phyloP scores from a whole-genome alignment of 805 yeast genomes.

The Ogataea paraovalis region DNA sequence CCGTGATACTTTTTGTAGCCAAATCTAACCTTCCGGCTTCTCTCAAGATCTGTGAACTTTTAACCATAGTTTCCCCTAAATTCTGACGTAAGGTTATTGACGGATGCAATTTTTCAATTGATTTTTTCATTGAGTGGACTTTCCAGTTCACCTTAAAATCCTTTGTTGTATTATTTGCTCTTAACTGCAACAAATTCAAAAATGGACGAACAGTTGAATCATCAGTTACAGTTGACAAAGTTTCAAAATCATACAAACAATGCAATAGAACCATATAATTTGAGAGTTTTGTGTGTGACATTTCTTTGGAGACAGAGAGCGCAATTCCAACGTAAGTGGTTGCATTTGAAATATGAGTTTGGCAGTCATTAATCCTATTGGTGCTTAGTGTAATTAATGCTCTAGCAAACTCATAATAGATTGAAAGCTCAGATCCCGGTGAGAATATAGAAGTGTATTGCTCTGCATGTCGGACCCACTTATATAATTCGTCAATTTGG shows the following conservation, averaged over 20 bases:
- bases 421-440: slow-evolving; percentile 50
- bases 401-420: slow-evolving; percentile 62
- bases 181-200: slow-evolving; percentile 14
- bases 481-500: slow-evolving; percentile 41
- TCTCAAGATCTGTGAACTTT: slow-evolving; percentile 62
- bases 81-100: slow-evolving; percentile 23
- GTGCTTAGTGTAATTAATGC: slow-evolving; percentile 46
- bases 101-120: slow-evolving; percentile 31
- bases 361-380: slow-evolving; percentile 32
- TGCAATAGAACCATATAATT: slow-evolving; percentile 52
- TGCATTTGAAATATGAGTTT: slow-evolving; percentile 44
- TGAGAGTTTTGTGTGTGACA: slow-evolving; percentile 49
- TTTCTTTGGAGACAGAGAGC: slow-evolving; percentile 44
- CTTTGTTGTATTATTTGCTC: slow-evolving; percentile 25
- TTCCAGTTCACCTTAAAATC: slow-evolving; percentile 44
- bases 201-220: slow-evolving; percentile 12
- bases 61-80: slow-evolving; percentile 50
- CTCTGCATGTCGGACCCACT: slow-evolving; percentile 60
- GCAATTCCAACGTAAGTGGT: slow-evolving; percentile 58
- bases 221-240: slow-evolving; percentile 27
- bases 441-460: slow-evolving; percentile 27
- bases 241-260: slow-evolving; percentile 54
- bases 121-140: slow-evolving; percentile 40
- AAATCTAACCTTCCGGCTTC: slow-evolving; percentile 65
- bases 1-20: slow-evolving; percentile 63